Conservation (phyloP, 2,329 filamentous ascomycete species). For the Drechmeria coniospora region DNA sequence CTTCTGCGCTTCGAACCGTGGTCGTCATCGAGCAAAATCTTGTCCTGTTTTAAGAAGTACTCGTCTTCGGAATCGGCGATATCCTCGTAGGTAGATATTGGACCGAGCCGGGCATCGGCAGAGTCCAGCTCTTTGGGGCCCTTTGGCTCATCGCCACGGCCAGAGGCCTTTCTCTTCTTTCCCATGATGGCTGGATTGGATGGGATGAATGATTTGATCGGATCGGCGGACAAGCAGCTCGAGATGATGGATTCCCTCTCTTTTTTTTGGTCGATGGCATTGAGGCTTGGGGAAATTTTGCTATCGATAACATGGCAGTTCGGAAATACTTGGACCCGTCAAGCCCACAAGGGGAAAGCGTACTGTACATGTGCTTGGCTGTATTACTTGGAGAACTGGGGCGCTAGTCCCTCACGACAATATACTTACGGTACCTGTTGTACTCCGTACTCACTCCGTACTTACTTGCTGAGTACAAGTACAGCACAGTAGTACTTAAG, state of each 20-base stretch:
- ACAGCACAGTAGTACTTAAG: no score
- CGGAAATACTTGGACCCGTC: conserved; percentile 1
- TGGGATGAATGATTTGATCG: no score
- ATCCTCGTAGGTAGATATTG: conserved; percentile 55
- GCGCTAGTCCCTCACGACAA: no score
- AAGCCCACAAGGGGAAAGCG: background rate
- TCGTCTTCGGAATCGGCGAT: conserved; percentile 91
- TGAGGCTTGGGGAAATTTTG: no score
- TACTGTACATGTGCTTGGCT: no score
- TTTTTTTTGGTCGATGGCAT: background rate
- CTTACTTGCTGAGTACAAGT: no score
- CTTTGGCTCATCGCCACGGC: conserved; percentile 25
- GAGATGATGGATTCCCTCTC: no score
- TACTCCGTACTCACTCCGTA: no score
- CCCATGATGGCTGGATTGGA: conserved; percentile 34
- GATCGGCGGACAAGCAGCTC: no score
- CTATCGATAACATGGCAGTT: no score
- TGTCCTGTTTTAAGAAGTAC: conserved; percentile 76
- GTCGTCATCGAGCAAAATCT: conserved; percentile 70
- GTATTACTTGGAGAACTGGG: no score
- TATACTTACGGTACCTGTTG: no score
- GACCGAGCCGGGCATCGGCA: conserved; percentile 45
- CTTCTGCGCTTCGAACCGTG: conserved; percentile 64
- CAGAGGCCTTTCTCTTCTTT: conserved; percentile 56
- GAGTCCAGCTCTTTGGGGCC: conserved; percentile 40